Evolutionary conservation across 2,329 filamentous ascomycete genomes (phyloP).

Genomic region (Clonostachys sp.): DNA sequence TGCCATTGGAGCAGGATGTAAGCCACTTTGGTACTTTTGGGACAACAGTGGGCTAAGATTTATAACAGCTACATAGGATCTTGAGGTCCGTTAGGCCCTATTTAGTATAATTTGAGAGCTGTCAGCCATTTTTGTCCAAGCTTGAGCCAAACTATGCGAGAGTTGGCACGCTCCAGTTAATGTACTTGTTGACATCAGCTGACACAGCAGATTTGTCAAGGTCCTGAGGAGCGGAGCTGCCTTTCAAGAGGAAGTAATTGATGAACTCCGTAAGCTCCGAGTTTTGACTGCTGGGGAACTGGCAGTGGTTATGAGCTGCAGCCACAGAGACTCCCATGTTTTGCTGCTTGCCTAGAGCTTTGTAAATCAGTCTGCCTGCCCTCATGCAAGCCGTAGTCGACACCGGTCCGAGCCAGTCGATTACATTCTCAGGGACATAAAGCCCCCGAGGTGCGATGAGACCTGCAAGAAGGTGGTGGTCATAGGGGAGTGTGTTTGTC

Average conservation of each 20-base stretch:
- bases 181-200: background rate
- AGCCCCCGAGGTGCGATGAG: constrained; percentile 51
- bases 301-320: constrained; percentile 49
- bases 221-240: constrained; percentile 15
- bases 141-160: too few species aligned
- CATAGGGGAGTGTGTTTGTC: constrained; percentile 42
- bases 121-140: too few species aligned
- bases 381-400: constrained; percentile 55
- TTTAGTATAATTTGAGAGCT: too few species aligned
- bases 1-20: too few species aligned
- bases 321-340: constrained; percentile 55
- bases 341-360: constrained; percentile 44
- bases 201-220: background rate
- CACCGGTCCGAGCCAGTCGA: constrained; percentile 54
- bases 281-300: constrained; percentile 47
- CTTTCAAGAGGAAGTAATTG: constrained; percentile 42
- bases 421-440: constrained; percentile 52
- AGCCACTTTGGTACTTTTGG: too few species aligned
- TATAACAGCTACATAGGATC: too few species aligned
- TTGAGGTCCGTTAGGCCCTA: too few species aligned
- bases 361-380: constrained; percentile 47
- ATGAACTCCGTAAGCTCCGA: constrained; percentile 48
- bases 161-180: constrained; percentile 1
- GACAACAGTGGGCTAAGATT: too few species aligned
- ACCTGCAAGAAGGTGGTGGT: constrained; percentile 54